A percentile compares a stretch with the other conserved stretches of the same genome.
These are phyloP conservation scores for Dorcoceras hygrometricum DNA, from an alignment of 257 asterid genomes.

Conservation along the genomic window DNA sequence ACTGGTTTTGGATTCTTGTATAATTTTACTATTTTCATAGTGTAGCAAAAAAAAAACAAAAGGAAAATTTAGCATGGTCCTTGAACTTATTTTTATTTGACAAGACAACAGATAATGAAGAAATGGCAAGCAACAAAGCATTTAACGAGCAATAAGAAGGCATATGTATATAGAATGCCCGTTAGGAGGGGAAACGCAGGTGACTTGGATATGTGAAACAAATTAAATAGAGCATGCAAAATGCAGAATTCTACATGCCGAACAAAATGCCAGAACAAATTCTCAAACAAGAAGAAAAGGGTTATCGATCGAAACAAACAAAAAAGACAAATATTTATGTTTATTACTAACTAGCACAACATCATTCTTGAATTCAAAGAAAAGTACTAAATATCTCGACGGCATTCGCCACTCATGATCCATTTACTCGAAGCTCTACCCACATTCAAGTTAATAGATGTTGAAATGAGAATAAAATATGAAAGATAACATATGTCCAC, in stretches of 20 bases:
- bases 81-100: conserved; percentile 1
- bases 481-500: background rate
- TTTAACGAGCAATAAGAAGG: conserved; percentile 11
- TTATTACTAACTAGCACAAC: conserved; percentile 21
- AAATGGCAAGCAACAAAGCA: conserved; percentile 20
- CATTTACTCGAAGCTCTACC: background rate
- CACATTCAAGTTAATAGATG: background rate
- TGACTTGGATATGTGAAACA: background rate
- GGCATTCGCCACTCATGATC: conserved; percentile 10
- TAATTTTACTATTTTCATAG: too few species aligned
- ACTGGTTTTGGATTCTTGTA: background rate
- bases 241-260: conserved; percentile 21
- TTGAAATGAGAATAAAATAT: background rate
- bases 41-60: too few species aligned
- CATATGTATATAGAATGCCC: background rate
- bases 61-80: background rate
- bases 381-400: conserved; percentile 14
- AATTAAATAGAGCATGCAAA: conserved; percentile 20
- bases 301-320: conserved; percentile 24
- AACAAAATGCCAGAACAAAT: conserved; percentile 24
- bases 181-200: background rate
- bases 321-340: background rate
- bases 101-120: conserved; percentile 18
- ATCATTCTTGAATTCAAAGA: conserved; percentile 29
- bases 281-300: conserved; percentile 2